phyloP scores from a whole-genome alignment of 306 rosid genomes.

The Prunus kanzakura region DNA sequence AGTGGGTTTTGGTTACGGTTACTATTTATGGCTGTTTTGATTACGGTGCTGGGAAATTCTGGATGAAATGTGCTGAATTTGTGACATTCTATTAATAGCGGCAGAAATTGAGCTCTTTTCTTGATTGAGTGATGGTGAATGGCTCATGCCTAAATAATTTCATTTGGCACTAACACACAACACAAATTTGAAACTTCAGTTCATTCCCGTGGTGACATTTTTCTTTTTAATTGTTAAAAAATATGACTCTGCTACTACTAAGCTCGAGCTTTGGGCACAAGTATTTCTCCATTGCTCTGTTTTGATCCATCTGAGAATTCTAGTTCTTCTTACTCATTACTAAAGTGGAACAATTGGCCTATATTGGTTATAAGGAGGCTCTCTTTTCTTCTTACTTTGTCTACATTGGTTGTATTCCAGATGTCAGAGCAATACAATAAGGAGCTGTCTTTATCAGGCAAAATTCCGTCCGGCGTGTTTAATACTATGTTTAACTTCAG shows the following conservation, averaged over 20 bases:
- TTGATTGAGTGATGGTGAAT: background rate
- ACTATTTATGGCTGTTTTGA: background rate
- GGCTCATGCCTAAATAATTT: background rate
- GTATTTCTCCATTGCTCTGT: background rate
- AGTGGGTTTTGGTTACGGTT: background rate
- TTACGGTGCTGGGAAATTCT: background rate
- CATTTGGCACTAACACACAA: background rate
- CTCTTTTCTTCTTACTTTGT: background rate
- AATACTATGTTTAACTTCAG: slow-evolving; percentile 67
- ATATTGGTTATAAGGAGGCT: background rate
- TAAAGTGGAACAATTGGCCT: no score
- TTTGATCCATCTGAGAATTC: background rate
- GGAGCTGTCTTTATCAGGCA: slow-evolving; percentile 57
- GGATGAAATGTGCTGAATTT: background rate
- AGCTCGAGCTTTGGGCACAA: no score
- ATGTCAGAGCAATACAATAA: slow-evolving; percentile 84
- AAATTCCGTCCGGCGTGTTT: slow-evolving; percentile 80
- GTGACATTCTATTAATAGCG: background rate
- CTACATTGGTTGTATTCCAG: slow-evolving; percentile 36
- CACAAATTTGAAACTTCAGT: background rate
- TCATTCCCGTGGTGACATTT: background rate
- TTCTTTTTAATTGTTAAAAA: background rate
- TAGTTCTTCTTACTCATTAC: background rate
- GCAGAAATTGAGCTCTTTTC: background rate
- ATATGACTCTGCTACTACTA: background rate